A percentile compares a stretch with the other conserved stretches of the same genome.
Evolutionary conservation across 768 basidiomycete genomes (phyloP).

Genomic region (Dendrothele bispora): DNA sequence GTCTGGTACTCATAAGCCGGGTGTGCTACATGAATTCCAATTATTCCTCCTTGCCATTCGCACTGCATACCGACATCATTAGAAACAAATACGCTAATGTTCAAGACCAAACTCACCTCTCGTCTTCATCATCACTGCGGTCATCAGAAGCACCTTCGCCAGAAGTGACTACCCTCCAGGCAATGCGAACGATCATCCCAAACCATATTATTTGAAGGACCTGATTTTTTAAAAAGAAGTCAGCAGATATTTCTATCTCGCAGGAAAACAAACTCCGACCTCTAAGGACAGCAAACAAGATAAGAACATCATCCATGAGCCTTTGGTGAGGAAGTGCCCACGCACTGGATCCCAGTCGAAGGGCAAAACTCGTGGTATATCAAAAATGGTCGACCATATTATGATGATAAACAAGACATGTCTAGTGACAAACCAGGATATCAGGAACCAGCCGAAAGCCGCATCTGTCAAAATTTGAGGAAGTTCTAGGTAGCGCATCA

Average conservation of each 20-base stretch:
- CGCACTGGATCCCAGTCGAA: constrained; percentile 58
- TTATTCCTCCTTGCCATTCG: constrained; percentile 14
- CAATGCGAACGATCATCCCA: constrained; percentile 78
- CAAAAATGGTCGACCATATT: constrained; percentile 59
- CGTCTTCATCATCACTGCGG: constrained; percentile 82
- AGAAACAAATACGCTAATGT: background rate
- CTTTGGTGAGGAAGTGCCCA: constrained; percentile 55
- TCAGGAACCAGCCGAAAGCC: constrained; percentile 77
- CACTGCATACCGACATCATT: background rate
- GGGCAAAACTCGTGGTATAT: constrained; percentile 48
- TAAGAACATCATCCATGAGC: constrained; percentile 48
- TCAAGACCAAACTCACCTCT: constrained; percentile 33
- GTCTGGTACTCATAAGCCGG: no score
- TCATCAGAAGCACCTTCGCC: constrained; percentile 80
- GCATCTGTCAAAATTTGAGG: constrained; percentile 64
- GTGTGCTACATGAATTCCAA: no score
- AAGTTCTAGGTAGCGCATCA: constrained; percentile 82
- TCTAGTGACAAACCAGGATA: constrained; percentile 90
- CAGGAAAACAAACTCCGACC: constrained; percentile 35
- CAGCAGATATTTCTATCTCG: background rate
- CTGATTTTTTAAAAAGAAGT: constrained; percentile 41
- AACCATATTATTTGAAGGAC: constrained; percentile 84
- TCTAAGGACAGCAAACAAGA: constrained; percentile 59
- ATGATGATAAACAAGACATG: constrained; percentile 79
- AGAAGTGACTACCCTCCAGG: constrained; percentile 71